These are phyloP conservation scores for Piedraia hortae DNA, from an alignment of 2,329 filamentous ascomycete genomes.

Conservation along the genomic window DNA sequence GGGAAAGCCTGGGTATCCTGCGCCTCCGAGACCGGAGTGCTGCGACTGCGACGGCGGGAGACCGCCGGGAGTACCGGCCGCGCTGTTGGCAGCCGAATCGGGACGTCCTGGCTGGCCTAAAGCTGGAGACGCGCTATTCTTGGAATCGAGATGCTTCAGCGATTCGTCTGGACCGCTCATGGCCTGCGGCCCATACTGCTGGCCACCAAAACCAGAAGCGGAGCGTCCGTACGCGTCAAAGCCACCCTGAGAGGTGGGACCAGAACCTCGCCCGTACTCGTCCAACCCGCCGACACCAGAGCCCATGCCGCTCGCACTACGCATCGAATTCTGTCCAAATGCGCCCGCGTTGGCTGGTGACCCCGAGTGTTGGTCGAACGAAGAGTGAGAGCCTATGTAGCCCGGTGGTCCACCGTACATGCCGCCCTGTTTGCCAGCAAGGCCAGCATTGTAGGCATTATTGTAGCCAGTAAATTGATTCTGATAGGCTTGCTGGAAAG, in stretches of 20 bases:
- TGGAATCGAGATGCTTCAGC: constrained; percentile 27
- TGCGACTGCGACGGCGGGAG: constrained; percentile 28
- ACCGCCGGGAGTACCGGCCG: constrained; percentile 22
- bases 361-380: constrained; percentile 34
- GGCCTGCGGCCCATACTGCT: constrained; percentile 18
- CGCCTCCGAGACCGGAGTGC: constrained; percentile 26
- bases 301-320: constrained; percentile 17
- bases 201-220: constrained; percentile 26
- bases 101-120: constrained; percentile 34
- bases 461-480: constrained; percentile 28
- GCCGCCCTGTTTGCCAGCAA: constrained; percentile 20
- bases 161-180: constrained; percentile 21
- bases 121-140: constrained; percentile 27
- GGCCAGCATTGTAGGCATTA: constrained; percentile 20
- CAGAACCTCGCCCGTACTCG: constrained; percentile 26
- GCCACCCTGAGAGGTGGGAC: constrained; percentile 27
- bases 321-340: constrained; percentile 21
- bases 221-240: constrained; percentile 32
- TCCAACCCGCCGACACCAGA: constrained; percentile 18
- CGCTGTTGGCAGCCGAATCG: constrained; percentile 33
- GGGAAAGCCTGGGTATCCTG: constrained; percentile 23
- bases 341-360: constrained; percentile 32
- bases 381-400: constrained; percentile 28
- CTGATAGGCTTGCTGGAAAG: constrained; percentile 35
- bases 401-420: constrained; percentile 37